A percentile compares a stretch with the other conserved stretches of the same genome.
These are phyloP conservation scores for Lippia alba DNA, from an alignment of 305 asterid genomes.

Conservation along the genomic window DNA sequence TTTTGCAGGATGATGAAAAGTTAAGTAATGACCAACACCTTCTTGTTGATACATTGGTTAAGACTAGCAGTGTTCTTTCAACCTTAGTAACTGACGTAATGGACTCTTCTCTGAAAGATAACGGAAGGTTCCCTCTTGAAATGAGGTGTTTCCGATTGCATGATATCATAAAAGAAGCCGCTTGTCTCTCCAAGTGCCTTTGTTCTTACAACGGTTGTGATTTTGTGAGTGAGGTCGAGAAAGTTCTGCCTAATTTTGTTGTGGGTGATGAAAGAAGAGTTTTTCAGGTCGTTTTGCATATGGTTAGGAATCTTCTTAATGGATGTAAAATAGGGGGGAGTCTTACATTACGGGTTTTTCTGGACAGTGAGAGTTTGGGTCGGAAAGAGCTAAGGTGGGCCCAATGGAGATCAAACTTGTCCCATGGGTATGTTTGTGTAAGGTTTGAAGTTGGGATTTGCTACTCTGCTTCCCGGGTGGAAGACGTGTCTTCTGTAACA, in stretches of 20 bases:
- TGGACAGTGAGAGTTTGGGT: slow-evolving; percentile 60
- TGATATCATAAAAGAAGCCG: slow-evolving; percentile 72
- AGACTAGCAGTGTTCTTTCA: slow-evolving; percentile 79
- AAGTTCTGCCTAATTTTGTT: slow-evolving; percentile 72
- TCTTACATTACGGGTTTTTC: slow-evolving; percentile 58
- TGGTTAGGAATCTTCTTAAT: slow-evolving; percentile 79
- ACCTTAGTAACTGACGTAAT: slow-evolving; percentile 78
- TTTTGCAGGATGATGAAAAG: slow-evolving; percentile 71
- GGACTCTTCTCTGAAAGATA: slow-evolving; percentile 77
- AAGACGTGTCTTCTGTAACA: slow-evolving; percentile 36
- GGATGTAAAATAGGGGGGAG: slow-evolving; percentile 61
- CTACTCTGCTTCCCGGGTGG: slow-evolving; percentile 42
- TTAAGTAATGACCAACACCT: slow-evolving; percentile 66
- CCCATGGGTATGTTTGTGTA: slow-evolving; percentile 57
- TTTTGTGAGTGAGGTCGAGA: slow-evolving; percentile 71
- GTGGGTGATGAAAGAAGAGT: slow-evolving; percentile 94
- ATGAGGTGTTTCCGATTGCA: slow-evolving; percentile 73
- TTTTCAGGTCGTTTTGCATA: slow-evolving; percentile 86
- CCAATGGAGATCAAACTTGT: slow-evolving; percentile 61
- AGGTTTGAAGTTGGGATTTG: slow-evolving; percentile 66
- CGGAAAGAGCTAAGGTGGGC: slow-evolving; percentile 68
- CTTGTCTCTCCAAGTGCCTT: slow-evolving; percentile 87
- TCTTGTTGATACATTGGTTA: slow-evolving; percentile 77
- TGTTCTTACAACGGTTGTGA: slow-evolving; percentile 64
- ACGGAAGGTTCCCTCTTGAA: slow-evolving; percentile 69